These are phyloP conservation scores for Colletotrichum tofieldiae DNA, from an alignment of 2,329 filamentous ascomycete genomes.

Conservation along the genomic window DNA sequence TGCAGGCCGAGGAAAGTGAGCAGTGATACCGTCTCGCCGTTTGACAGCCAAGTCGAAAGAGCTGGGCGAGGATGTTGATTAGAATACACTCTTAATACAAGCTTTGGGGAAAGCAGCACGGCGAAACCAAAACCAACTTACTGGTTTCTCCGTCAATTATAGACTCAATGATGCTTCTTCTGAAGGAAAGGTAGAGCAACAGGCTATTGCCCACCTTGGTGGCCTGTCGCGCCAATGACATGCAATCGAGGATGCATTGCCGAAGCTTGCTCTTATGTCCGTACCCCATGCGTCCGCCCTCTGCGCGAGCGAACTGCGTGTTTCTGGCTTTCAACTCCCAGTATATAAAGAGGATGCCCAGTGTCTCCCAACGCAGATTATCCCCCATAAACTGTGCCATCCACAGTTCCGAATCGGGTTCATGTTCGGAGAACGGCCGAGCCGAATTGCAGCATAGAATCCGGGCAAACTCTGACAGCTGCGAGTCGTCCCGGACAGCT, in stretches of 20 bases:
- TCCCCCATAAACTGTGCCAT: conserved; percentile 31
- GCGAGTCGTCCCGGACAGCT: conserved; percentile 25
- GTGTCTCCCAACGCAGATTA: conserved; percentile 38
- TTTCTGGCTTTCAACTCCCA: conserved; percentile 41
- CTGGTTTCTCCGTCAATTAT: conserved; percentile 58
- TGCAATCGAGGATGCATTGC: conserved; percentile 48
- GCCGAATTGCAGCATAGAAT: conserved; percentile 47
- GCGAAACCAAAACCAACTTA: conserved; percentile 45
- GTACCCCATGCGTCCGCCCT: not conserved
- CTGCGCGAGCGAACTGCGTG: conserved; percentile 11
- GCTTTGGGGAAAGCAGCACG: not conserved
- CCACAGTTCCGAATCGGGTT: conserved; percentile 32
- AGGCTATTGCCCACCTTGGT: conserved; percentile 53
- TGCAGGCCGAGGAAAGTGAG: conserved; percentile 56
- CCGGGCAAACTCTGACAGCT: conserved; percentile 37
- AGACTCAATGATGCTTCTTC: conserved; percentile 55
- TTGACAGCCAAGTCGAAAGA: conserved; percentile 55
- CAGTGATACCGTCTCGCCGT: conserved; percentile 56
- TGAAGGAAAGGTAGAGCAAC: conserved; percentile 55
- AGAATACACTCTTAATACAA: too few species aligned
- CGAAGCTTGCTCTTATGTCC: conserved; percentile 4
- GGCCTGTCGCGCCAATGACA: conserved; percentile 50
- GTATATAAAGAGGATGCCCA: conserved; percentile 39
- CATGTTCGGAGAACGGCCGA: conserved; percentile 36
- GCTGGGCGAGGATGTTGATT: conserved; percentile 44